Evolutionary conservation across 352 stramenopile species (phyloP).

Genomic region (Elongisporangium senticosum): DNA sequence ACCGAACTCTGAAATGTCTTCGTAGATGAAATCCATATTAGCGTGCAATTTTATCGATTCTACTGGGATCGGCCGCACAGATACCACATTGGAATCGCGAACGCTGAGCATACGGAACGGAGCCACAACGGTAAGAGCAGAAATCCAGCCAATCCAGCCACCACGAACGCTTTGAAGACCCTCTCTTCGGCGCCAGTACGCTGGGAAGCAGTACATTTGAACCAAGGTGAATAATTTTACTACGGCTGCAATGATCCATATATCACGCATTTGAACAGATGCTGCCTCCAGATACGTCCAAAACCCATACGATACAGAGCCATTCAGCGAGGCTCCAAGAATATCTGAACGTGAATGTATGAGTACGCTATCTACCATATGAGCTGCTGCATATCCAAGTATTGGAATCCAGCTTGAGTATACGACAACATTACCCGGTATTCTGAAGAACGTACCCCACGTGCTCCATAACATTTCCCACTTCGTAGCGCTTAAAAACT

Average conservation of each 20-base stretch:
- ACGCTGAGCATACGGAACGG: too few species aligned
- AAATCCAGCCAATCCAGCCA: neutral
- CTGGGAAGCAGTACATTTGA: neutral
- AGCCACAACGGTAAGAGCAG: neutral
- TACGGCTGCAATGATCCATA: conserved; percentile 35
- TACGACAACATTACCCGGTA: conserved; percentile 49
- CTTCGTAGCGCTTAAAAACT: neutral
- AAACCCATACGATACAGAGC: neutral
- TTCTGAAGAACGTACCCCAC: conserved; percentile 19
- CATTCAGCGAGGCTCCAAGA: neutral
- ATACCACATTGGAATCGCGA: too few species aligned
- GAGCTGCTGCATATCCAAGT: conserved; percentile 22
- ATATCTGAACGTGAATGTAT: conserved; percentile 4
- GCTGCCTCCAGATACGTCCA: conserved; percentile 18
- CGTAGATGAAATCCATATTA: too few species aligned
- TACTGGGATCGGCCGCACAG: too few species aligned
- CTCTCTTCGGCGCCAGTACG: neutral
- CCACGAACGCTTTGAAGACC: neutral
- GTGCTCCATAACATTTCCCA: neutral
- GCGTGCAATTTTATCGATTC: too few species aligned
- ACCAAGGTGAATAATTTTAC: conserved; percentile 9
- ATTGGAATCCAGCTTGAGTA: conserved; percentile 44
- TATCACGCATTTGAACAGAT: conserved; percentile 36
- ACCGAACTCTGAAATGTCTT: too few species aligned
- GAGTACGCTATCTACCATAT: conserved; percentile 36